phyloP scores from a whole-genome alignment of 2,329 filamentous ascomycete genomes.

The Magnaporthiopsis poae region DNA sequence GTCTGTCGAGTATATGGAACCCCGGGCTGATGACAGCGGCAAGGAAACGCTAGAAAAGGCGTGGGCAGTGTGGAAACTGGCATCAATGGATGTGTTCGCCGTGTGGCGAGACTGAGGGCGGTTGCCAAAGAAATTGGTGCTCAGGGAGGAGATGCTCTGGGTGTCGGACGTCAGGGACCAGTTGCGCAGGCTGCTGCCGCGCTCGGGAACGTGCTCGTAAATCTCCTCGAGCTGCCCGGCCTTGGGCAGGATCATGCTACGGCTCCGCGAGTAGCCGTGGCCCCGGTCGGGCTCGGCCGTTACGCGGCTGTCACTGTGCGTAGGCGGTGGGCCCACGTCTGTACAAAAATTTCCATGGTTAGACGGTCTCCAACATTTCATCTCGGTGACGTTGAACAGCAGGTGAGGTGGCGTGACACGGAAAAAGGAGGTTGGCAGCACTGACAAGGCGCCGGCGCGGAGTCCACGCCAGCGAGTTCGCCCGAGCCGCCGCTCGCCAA shows the following conservation, averaged over 20 bases:
- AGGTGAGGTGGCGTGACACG: neutral
- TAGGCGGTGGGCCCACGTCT: slow-evolving; percentile 11
- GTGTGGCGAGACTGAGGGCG: slow-evolving; percentile 13
- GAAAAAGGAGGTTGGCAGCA: slow-evolving; percentile 12
- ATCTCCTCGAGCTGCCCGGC: slow-evolving; percentile 3
- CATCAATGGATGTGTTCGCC: slow-evolving; percentile 14
- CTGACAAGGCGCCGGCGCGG: slow-evolving; percentile 19
- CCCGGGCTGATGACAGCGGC: slow-evolving; percentile 8
- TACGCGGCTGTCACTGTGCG: slow-evolving; percentile 9
- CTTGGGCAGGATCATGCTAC: slow-evolving; percentile 1
- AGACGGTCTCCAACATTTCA: neutral
- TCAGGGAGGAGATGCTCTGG: slow-evolving; percentile 10
- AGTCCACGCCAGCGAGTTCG: slow-evolving; percentile 9
- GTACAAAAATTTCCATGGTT: neutral
- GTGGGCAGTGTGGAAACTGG: slow-evolving; percentile 8
- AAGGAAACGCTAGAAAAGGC: slow-evolving; percentile 3
- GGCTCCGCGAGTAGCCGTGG: slow-evolving; percentile 2
- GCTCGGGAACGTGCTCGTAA: slow-evolving; percentile 8
- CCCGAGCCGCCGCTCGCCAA: slow-evolving; percentile 12
- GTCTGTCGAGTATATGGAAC: slow-evolving; percentile 10
- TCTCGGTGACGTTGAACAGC: neutral
- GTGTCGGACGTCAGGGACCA: slow-evolving; percentile 12
- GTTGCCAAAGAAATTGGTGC: slow-evolving; percentile 8
- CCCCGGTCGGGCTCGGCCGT: neutral
- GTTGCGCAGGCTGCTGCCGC: slow-evolving; percentile 10